Percentiles rank a stretch among this genome's conserved stretches.
Evolutionary conservation across 768 basidiomycete species (phyloP).

Genomic region (Mycena rosella): DNA sequence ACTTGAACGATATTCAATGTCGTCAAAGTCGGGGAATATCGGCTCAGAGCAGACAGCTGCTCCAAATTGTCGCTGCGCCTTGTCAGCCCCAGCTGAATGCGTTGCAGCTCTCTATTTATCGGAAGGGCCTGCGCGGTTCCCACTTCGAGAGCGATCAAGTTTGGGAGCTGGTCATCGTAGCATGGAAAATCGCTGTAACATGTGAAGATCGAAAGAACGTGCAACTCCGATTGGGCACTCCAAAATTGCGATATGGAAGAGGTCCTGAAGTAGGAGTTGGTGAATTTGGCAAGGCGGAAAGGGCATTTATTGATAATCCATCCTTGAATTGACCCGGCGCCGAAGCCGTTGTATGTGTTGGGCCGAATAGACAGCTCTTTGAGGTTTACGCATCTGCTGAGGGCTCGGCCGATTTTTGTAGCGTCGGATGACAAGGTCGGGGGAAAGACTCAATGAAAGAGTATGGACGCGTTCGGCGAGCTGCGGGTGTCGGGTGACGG

Average conservation of each 20-base stretch:
- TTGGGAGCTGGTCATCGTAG: slow-evolving; percentile 31
- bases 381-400: slow-evolving; percentile 27
- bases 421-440: slow-evolving; percentile 18
- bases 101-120: slow-evolving; percentile 19
- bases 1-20: slow-evolving; percentile 24
- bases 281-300: slow-evolving; percentile 31
- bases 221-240: slow-evolving; percentile 25
- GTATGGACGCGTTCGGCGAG: slow-evolving; percentile 26
- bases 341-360: background rate
- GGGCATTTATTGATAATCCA: slow-evolving; percentile 26
- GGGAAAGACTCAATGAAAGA: slow-evolving; percentile 2
- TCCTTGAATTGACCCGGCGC: slow-evolving; percentile 13
- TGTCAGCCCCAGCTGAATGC: slow-evolving; percentile 26
- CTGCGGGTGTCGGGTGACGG: slow-evolving; percentile 16
- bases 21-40: slow-evolving; percentile 27
- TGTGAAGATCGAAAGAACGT: slow-evolving; percentile 20
- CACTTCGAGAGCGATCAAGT: slow-evolving; percentile 31
- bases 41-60: slow-evolving; percentile 11
- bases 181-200: background rate
- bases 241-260: slow-evolving; percentile 26
- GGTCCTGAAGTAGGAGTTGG: slow-evolving; percentile 24
- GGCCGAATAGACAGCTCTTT: slow-evolving; percentile 13
- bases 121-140: slow-evolving; percentile 9
- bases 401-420: slow-evolving; percentile 17
- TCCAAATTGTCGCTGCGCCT: background rate